A percentile compares a stretch with the other conserved stretches of the same genome.
phyloP scores from a whole-genome alignment of 208 protist species.

The Trypanosomatidae sp. region DNA sequence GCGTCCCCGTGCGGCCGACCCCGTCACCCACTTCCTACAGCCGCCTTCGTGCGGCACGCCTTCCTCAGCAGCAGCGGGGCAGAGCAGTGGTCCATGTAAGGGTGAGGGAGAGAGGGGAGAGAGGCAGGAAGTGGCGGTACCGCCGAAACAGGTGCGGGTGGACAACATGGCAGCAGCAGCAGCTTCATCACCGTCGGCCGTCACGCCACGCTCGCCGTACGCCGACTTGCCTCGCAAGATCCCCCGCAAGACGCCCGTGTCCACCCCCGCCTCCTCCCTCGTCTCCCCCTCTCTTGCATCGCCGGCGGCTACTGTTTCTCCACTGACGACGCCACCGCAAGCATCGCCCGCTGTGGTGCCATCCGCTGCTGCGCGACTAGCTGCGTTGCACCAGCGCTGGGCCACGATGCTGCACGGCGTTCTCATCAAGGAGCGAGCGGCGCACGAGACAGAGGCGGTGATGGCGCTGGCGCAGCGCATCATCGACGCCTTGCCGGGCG shows the following conservation, averaged over 20 bases:
- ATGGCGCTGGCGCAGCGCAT: constrained; percentile 43
- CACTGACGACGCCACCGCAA: not conserved
- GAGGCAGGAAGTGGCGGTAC: not conserved
- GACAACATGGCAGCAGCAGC: constrained; percentile 11
- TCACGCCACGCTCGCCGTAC: constrained; percentile 25
- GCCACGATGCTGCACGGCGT: constrained; percentile 33
- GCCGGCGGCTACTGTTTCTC: constrained; percentile 3
- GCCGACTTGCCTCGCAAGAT: constrained; percentile 23
- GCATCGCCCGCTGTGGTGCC: not conserved
- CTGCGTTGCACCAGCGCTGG: constrained; percentile 40
- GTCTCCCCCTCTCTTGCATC: constrained; percentile 9
- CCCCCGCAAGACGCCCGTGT: constrained; percentile 37
- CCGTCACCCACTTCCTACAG: constrained; percentile 24
- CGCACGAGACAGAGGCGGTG: constrained; percentile 37
- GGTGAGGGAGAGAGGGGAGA: no score
- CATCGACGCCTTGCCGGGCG: constrained; percentile 51
- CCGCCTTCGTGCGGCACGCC: not conserved
- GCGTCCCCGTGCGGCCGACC: constrained; percentile 30
- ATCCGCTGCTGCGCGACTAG: constrained; percentile 7
- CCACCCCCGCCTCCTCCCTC: constrained; percentile 25
- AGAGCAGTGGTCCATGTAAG: no score
- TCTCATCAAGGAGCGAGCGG: constrained; percentile 41
- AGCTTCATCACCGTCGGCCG: no score
- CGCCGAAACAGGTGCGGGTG: constrained; percentile 15
- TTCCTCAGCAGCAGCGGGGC: not conserved